Evolutionary conservation across 2,329 filamentous ascomycete genomes (phyloP).

Genomic region (Xylariales sp.): DNA sequence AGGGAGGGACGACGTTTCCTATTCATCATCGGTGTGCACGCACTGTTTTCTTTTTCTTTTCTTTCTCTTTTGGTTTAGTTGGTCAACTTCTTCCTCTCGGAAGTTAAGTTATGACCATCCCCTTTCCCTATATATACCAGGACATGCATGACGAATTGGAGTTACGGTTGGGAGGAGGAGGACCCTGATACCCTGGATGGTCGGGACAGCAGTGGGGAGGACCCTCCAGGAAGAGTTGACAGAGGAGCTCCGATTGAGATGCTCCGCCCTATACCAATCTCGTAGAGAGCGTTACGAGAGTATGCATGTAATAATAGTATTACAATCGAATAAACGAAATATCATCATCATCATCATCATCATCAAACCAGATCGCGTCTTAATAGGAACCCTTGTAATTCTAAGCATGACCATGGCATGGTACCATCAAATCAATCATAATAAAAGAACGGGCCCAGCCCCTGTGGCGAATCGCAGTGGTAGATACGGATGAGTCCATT

Average conservation of each 20-base stretch:
- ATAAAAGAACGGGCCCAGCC: no score
- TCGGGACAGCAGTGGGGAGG: slow-evolving; percentile 18
- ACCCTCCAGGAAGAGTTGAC: background rate
- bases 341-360: slow-evolving; percentile 1
- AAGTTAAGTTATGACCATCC: slow-evolving; percentile 14
- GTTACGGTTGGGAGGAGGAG: slow-evolving; percentile 13
- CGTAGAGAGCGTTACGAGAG: slow-evolving; percentile 11
- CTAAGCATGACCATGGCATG: no score
- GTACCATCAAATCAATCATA: no score
- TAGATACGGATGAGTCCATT: no score
- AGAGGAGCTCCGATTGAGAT: slow-evolving; percentile 10
- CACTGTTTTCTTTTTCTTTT: slow-evolving; percentile 18
- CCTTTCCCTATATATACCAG: slow-evolving; percentile 23
- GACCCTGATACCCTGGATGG: slow-evolving; percentile 11
- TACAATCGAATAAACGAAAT: slow-evolving; percentile 9
- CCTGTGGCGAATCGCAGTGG: no score
- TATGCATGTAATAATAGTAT: slow-evolving; percentile 13
- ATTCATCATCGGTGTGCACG: slow-evolving; percentile 7
- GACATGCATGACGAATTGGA: slow-evolving; percentile 21
- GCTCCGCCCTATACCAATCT: slow-evolving; percentile 7
- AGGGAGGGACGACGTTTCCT: slow-evolving; percentile 20
- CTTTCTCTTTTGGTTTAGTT: slow-evolving; percentile 15
- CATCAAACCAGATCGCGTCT: no score
- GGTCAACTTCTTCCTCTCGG: slow-evolving; percentile 9
- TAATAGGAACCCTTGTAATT: no score